Base-by-base conservation (phyloP, 2,329 filamentous ascomycete species). In the Ophiosphaerella korrae region DNA sequence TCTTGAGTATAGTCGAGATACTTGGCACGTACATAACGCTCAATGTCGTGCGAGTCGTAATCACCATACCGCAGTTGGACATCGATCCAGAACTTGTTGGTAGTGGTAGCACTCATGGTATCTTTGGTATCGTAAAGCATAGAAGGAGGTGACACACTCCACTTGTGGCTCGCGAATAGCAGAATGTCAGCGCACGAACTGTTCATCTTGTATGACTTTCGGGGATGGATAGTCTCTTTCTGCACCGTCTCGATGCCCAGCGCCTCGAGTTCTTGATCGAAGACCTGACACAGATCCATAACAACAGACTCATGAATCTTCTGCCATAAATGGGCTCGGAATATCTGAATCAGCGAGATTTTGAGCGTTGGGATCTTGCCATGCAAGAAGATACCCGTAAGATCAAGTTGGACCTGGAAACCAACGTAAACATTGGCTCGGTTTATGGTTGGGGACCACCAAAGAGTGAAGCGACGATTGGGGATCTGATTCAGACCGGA, bases 201-300 rank as follows among this genome's bases (percentile, higher is more conserved):
- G 81, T 99, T 99, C 94, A 99, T 99, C 85, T 99, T 99, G 85
- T 99, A 99, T 4, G 92, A 97, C 78, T 99, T 99, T 84, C 94
- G 85, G 45, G 94, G 94, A 80, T 99, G 94, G 52, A 99, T 99
- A 0, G 94, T 97, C 78, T 99, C 94, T 76, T 99, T 99, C 72
- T 99, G 94, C 4, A 97, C 94, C 2, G 92, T 95, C 75, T 99
- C 94, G 51, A 99, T 97, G 32, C 92, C 92, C 3, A 99, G 81
- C 29, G 94, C 92, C 74, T 99, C 94, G 37, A 99, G 79, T 72
- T 99, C 94, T 70, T 97, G 93, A 62, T 99, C 94, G 64, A 99
- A 96, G 12, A 99, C 94, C 72, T 99, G 95, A 64, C 94, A 97
- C 68, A 99, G 76, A 81, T 99, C 94, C 94, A 99, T 99, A 31